phyloP scores from a whole-genome alignment of 1,284 basidiomycete species.

The Cutaneotrichosporon dermatis region DNA sequence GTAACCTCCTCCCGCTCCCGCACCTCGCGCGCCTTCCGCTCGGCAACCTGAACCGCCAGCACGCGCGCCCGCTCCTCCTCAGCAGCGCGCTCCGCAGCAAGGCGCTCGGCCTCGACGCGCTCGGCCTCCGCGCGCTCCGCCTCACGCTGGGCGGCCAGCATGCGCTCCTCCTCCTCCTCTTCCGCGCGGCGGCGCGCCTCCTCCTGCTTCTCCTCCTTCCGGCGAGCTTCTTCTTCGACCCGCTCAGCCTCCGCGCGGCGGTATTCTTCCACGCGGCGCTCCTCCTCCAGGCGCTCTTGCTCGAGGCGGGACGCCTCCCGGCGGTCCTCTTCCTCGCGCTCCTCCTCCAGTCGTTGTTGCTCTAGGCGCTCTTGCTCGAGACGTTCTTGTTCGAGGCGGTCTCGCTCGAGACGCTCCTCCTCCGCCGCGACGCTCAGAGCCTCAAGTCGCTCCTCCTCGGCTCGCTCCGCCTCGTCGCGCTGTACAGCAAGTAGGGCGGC shows the following conservation, averaged over 20 bases:
- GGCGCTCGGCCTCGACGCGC: slow-evolving; percentile 10
- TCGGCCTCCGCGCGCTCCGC: slow-evolving; percentile 3
- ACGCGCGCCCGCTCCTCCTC: not conserved
- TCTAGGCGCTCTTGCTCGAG: too few species aligned
- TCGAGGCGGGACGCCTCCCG: too few species aligned
- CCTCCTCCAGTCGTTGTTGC: too few species aligned
- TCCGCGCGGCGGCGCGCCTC: not conserved
- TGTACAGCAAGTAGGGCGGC: not conserved
- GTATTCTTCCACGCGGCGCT: not conserved
- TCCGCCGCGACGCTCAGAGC: slow-evolving; percentile 1
- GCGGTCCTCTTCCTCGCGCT: too few species aligned
- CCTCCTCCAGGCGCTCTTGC: not conserved
- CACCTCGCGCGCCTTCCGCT: slow-evolving; percentile 3
- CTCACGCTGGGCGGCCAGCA: not conserved
- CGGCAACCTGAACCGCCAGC: not conserved
- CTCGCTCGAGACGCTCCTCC: slow-evolving; percentile 7
- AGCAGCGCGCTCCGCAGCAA: slow-evolving; percentile 2
- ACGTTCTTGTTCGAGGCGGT: too few species aligned
- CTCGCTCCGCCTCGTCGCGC: not conserved
- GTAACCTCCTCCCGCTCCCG: slow-evolving; percentile 11
- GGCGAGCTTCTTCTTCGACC: not conserved
- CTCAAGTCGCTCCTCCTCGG: slow-evolving; percentile 10
- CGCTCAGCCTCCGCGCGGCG: not conserved
- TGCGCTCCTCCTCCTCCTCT: slow-evolving; percentile 7
- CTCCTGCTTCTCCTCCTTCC: not conserved